A percentile compares a stretch with the other conserved stretches of the same genome.
phyloP scores from a whole-genome alignment of 371 early-diverging fungal species.

The Blakeslea trispora region DNA sequence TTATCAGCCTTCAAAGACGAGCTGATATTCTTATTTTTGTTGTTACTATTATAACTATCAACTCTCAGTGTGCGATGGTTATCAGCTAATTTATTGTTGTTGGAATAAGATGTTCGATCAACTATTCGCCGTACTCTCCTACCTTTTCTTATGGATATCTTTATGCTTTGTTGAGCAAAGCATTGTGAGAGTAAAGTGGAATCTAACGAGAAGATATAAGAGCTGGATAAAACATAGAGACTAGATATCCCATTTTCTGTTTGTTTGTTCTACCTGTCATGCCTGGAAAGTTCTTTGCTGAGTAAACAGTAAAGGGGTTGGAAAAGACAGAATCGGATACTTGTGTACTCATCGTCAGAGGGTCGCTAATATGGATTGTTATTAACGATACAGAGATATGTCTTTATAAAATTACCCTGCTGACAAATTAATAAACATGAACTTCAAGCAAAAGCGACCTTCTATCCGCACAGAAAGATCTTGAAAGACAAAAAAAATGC shows the following conservation, averaged over 20 bases:
- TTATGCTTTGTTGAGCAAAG: slow-evolving; percentile 68
- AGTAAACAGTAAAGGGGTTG: slow-evolving; percentile 48
- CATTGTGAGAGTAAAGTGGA: slow-evolving; percentile 66
- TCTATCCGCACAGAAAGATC: slow-evolving; percentile 62
- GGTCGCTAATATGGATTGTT: slow-evolving; percentile 25
- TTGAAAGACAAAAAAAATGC: slow-evolving; percentile 58
- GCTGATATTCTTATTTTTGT: background rate
- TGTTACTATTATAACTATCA: background rate
- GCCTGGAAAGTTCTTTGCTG: slow-evolving; percentile 62
- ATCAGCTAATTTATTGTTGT: slow-evolving; percentile 8
- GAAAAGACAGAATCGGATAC: slow-evolving; percentile 31
- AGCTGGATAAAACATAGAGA: background rate
- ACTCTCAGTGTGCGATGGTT: background rate
- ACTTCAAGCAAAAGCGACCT: slow-evolving; percentile 50
- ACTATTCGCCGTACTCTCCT: slow-evolving; percentile 21
- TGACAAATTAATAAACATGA: slow-evolving; percentile 38
- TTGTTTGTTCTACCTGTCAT: slow-evolving; percentile 52
- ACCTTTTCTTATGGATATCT: slow-evolving; percentile 66
- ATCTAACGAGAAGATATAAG: slow-evolving; percentile 29
- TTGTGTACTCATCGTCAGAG: slow-evolving; percentile 38
- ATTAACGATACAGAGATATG: background rate
- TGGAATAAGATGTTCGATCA: slow-evolving; percentile 10
- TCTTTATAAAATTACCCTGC: slow-evolving; percentile 23
- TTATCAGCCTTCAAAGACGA: background rate
- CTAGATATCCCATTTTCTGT: too few species aligned